phyloP scores from a whole-genome alignment of 495 filamentous ascomycete species.

The Hypoxylon fuscum region DNA sequence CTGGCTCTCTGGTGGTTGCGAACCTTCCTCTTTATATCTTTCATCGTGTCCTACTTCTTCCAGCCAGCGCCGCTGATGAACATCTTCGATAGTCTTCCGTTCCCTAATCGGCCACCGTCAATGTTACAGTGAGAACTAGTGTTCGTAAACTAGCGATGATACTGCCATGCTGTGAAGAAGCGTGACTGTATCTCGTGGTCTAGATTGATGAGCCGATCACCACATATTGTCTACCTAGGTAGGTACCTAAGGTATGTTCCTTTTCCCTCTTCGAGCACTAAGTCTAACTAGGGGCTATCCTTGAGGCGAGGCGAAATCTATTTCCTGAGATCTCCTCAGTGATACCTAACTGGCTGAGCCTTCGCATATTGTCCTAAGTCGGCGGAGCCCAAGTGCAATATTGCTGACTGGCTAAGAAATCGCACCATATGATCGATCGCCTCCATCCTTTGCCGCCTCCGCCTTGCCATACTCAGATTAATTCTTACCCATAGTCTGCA shows the following conservation, averaged over 20 bases:
- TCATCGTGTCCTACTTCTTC: not conserved
- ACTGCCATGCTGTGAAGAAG: conserved; percentile 1
- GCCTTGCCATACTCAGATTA: conserved; percentile 8
- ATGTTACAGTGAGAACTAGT: conserved; percentile 13
- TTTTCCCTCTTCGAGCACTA: no score
- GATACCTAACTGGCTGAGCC: conserved; percentile 7
- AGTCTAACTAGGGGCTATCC: no score
- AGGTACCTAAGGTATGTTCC: not conserved
- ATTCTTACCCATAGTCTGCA: conserved; percentile 5
- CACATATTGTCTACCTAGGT: conserved; percentile 7
- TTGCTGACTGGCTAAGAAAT: conserved; percentile 14
- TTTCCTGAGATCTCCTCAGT: not conserved
- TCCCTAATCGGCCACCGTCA: not conserved
- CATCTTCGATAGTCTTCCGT: not conserved
- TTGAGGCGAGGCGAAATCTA: not conserved
- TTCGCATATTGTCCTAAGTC: not conserved
- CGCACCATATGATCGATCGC: conserved; percentile 19
- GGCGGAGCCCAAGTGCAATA: not conserved
- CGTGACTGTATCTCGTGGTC: conserved; percentile 26
- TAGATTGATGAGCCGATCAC: conserved; percentile 3
- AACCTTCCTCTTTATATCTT: conserved; percentile 22
- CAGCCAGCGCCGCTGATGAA: not conserved
- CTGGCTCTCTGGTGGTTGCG: not conserved
- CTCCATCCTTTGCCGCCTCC: not conserved
- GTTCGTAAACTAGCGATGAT: not conserved